Conservation (phyloP, 352 stramenopile species). For the Lagenidium sp. region DNA sequence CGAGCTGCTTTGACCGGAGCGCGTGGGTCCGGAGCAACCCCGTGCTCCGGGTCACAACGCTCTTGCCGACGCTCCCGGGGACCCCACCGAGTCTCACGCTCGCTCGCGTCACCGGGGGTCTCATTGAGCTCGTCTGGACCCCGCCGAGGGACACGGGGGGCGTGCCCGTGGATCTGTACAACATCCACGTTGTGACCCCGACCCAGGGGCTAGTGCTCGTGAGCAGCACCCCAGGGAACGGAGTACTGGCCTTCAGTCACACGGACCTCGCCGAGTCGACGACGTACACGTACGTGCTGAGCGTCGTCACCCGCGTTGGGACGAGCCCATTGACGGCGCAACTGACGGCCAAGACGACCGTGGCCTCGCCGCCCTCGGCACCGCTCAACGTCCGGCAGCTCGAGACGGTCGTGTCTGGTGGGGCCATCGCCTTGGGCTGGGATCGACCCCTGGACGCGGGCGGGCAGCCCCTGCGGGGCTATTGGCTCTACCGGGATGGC, state of each 20-base stretch:
- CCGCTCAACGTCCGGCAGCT: slow-evolving; percentile 35
- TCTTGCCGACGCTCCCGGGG: slow-evolving; percentile 7
- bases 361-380: slow-evolving; percentile 31
- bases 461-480: slow-evolving; percentile 29
- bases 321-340: slow-evolving; percentile 21
- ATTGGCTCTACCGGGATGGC: slow-evolving; percentile 47
- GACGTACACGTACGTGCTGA: slow-evolving; percentile 30
- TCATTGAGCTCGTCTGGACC: slow-evolving; percentile 16
- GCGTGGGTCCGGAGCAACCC: not conserved
- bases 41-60: slow-evolving; percentile 6
- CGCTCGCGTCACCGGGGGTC: slow-evolving; percentile 12
- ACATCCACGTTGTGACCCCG: slow-evolving; percentile 2
- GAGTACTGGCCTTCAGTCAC: slow-evolving; percentile 22
- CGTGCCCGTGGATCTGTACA: slow-evolving; percentile 14
- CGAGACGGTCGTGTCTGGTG: slow-evolving; percentile 28
- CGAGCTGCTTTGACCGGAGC: slow-evolving; percentile 13
- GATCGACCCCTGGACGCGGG: slow-evolving; percentile 40
- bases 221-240: slow-evolving; percentile 5
- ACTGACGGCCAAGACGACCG: slow-evolving; percentile 23
- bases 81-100: slow-evolving; percentile 5
- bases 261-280: slow-evolving; percentile 39
- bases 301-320: slow-evolving; percentile 24
- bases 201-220: slow-evolving; percentile 13
- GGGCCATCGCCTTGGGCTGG: slow-evolving; percentile 49
- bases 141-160: slow-evolving; percentile 12